Evolutionary conservation across 257 asterid species (phyloP), one percentile per base, ranked within the genome.

Genomic region (Plantago ovata): DNA sequence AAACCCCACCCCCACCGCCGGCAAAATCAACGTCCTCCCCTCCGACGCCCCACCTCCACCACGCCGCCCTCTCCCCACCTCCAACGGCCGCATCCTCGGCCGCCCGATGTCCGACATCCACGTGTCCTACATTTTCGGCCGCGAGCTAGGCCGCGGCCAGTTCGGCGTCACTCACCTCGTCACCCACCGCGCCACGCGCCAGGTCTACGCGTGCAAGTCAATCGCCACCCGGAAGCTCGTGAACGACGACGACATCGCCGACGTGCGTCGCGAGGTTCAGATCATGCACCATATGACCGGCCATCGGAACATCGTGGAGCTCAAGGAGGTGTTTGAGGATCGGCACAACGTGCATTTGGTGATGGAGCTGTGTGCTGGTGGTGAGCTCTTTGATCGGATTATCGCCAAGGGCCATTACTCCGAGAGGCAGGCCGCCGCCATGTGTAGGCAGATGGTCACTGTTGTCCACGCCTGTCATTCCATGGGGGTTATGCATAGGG

Each of bases 231-330:
- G 95, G 38, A 89, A 89, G 32, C 89, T 89, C 10, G 20, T 79
- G 41, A 70, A 61, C 60, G 76, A 80, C 21, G 95, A 89, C 65
- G 96, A 89, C 67, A 66, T 81, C 12, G 91, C 79, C 14, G 96
- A 85, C 70, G 96, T 85, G 63, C 81, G 89, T 52, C 86, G 95
- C 8, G 96, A 89, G 75, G 96, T 89, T 8, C 96, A 89, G 87
- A 89, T 89, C 68, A 89, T 89, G 96, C 95, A 89, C 62, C 96
- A 89, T 53, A 81, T 89, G 33, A 89, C 94, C 20, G 95, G 96
- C 1, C 81, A 89, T 64, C 83, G 94, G 56, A 89, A 85, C 56
- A 75, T 89, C 15, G 94, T 89, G 9, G 96, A 85, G 80, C 84
- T 89, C 16, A 78, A 71, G 69, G 95, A 91, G 15, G 87, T 88